Conservation (phyloP, 176 grass and related monocot species). For the Panicum miliaceum region DNA sequence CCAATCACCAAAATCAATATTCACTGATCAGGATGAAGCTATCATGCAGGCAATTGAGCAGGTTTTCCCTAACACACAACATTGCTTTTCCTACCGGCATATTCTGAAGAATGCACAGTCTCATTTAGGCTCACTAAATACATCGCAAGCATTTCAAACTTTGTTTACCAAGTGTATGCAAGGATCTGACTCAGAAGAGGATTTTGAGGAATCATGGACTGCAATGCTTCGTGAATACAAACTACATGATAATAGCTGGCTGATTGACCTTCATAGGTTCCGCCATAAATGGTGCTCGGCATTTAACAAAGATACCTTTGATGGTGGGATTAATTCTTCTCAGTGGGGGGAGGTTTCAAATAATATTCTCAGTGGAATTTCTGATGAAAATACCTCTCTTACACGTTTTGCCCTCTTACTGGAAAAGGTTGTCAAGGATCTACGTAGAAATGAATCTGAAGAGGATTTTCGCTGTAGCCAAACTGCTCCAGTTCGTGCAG, state of each 20-base stretch:
- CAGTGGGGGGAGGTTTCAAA: slow-evolving; percentile 76
- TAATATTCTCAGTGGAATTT: slow-evolving; percentile 76
- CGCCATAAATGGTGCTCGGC: slow-evolving; percentile 75
- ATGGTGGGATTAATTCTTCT: slow-evolving; percentile 80
- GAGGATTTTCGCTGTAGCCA: slow-evolving; percentile 88
- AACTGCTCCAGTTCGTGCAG: slow-evolving; percentile 76
- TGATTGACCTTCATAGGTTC: slow-evolving; percentile 61
- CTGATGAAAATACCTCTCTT: slow-evolving; percentile 77
- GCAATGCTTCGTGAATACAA: slow-evolving; percentile 61
- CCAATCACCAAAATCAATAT: slow-evolving; percentile 66
- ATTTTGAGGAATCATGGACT: slow-evolving; percentile 72
- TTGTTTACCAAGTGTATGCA: slow-evolving; percentile 75
- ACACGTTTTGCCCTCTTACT: slow-evolving; percentile 70
- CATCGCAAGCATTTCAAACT: slow-evolving; percentile 76
- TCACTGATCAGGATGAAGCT: slow-evolving; percentile 76
- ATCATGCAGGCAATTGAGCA: slow-evolving; percentile 59
- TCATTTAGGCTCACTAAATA: slow-evolving; percentile 72
- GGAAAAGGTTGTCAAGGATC: slow-evolving; percentile 70
- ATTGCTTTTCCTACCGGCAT: slow-evolving; percentile 80
- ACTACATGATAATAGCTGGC: slow-evolving; percentile 71
- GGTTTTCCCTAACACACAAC: slow-evolving; percentile 71
- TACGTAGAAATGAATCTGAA: slow-evolving; percentile 74
- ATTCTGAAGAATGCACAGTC: slow-evolving; percentile 72
- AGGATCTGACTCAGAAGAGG: slow-evolving; percentile 68
- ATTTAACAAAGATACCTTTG: slow-evolving; percentile 84